A percentile compares a stretch with the other conserved stretches of the same genome.
Conservation (phyloP, 208 protist species). For the Herpetomonas samuelpessoai region DNA sequence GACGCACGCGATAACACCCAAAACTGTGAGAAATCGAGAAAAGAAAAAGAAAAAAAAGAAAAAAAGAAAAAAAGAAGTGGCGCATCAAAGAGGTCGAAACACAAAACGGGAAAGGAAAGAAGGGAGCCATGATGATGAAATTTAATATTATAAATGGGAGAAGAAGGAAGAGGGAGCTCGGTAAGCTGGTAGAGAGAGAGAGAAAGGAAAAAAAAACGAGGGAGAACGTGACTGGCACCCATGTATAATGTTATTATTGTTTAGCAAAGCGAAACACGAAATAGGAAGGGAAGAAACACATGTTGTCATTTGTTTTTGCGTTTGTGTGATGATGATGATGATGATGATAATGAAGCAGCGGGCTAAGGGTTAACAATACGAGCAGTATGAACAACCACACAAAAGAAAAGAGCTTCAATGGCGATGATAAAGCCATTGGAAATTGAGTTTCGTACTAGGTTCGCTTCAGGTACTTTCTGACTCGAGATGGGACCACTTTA, state of each 20-base stretch:
- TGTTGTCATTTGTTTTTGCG: too few relatives aligned
- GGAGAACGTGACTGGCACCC: too few relatives aligned
- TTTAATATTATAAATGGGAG: background rate
- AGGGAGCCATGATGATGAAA: background rate
- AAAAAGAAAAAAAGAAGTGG: constrained; percentile 4
- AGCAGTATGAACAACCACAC: background rate
- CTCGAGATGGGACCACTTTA: background rate
- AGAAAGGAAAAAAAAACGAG: constrained; percentile 10
- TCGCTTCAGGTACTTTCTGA: background rate
- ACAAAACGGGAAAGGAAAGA: background rate
- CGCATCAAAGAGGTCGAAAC: constrained; percentile 1
- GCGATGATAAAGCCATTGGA: too few relatives aligned
- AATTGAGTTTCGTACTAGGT: too few relatives aligned
- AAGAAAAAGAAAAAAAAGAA: constrained; percentile 4
- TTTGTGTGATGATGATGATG: background rate
- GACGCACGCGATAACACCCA: too few relatives aligned
- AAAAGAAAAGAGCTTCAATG: background rate
- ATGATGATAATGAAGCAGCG: background rate
- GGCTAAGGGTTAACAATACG: background rate
- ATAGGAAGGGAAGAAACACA: too few relatives aligned
- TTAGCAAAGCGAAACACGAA: too few relatives aligned
- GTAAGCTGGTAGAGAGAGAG: background rate
- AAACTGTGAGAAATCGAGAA: constrained; percentile 2
- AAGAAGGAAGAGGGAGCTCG: background rate
- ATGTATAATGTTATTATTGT: too few relatives aligned